These are phyloP conservation scores for Spathaspora girioi DNA, from an alignment of 805 yeast genomes.

Conservation along the genomic window DNA sequence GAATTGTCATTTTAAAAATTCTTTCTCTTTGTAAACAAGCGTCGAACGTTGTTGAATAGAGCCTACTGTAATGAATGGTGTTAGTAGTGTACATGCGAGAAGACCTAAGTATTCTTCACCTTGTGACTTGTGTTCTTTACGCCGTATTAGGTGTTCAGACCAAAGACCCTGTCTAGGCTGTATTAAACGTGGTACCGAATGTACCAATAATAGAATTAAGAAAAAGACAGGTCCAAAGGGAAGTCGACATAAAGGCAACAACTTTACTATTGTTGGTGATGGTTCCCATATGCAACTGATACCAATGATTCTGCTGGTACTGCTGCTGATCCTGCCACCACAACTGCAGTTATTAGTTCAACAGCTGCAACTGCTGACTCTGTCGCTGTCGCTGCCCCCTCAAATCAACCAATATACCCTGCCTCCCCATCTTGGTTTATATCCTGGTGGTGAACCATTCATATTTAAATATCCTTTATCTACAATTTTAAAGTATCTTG, in stretches of 20 bases:
- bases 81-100: neutral
- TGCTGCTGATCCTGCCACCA: neutral
- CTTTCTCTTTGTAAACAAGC: neutral
- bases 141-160: conserved; percentile 33
- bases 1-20: neutral
- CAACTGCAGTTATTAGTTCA: neutral
- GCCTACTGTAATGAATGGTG: neutral
- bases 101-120: conserved; percentile 24
- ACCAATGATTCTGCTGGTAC: neutral
- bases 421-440: neutral
- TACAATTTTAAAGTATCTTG: conserved; percentile 8
- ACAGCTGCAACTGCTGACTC: conserved; percentile 23
- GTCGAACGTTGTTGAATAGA: neutral
- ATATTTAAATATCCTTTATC: neutral
- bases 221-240: conserved; percentile 36
- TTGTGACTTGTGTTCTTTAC: conserved; percentile 37
- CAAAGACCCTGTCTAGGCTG: conserved; percentile 31
- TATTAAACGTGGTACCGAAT: conserved; percentile 23
- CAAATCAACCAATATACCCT: neutral
- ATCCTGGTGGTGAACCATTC: neutral
- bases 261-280: neutral
- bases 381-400: conserved; percentile 10
- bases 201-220: conserved; percentile 30
- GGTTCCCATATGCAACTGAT: neutral
- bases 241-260: neutral